A percentile compares a stretch with the other conserved stretches of the same genome.
Evolutionary conservation across 2,329 filamentous ascomycete genomes (phyloP).

Genomic region (Pyricularia grisea): DNA sequence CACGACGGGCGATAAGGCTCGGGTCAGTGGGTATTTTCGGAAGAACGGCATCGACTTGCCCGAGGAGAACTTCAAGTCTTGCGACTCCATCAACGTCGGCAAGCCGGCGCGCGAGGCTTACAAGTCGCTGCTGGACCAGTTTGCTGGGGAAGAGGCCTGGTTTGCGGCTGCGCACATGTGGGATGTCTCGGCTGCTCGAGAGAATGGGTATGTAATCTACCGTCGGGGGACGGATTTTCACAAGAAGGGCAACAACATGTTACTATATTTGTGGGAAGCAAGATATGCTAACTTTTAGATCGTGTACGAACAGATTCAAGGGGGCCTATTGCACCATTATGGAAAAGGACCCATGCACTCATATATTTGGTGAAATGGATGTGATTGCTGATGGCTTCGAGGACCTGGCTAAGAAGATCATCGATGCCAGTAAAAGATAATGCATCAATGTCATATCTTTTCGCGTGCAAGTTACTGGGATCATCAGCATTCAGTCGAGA

Average conservation of each 20-base stretch:
- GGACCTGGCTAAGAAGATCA: conserved; percentile 32
- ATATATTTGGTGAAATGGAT: conserved; percentile 40
- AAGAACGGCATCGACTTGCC: conserved; percentile 35
- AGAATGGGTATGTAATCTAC: conserved; percentile 22
- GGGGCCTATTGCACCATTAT: conserved; percentile 41
- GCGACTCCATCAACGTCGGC: conserved; percentile 32
- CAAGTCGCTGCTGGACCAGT: conserved; percentile 22
- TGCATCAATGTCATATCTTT: background rate
- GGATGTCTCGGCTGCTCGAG: conserved; percentile 41
- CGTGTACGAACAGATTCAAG: conserved; percentile 22
- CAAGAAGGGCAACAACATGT: background rate
- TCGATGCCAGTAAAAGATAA: conserved; percentile 7
- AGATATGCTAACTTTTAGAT: background rate
- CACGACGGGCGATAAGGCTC: conserved; percentile 34
- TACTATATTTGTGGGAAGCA: background rate
- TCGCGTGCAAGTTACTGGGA: background rate
- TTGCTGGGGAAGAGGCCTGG: conserved; percentile 27
- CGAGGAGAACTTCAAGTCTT: conserved; percentile 34
- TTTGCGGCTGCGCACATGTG: conserved; percentile 48
- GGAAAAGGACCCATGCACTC: conserved; percentile 37
- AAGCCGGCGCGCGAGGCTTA: conserved; percentile 40
- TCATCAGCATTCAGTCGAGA: background rate
- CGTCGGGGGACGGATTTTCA: background rate
- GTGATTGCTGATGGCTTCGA: conserved; percentile 32
- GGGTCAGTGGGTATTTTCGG: conserved; percentile 40